Evolutionary conservation across 345 rosid genomes (phyloP).

Genomic region (Eucalyptus camaldulensis): DNA sequence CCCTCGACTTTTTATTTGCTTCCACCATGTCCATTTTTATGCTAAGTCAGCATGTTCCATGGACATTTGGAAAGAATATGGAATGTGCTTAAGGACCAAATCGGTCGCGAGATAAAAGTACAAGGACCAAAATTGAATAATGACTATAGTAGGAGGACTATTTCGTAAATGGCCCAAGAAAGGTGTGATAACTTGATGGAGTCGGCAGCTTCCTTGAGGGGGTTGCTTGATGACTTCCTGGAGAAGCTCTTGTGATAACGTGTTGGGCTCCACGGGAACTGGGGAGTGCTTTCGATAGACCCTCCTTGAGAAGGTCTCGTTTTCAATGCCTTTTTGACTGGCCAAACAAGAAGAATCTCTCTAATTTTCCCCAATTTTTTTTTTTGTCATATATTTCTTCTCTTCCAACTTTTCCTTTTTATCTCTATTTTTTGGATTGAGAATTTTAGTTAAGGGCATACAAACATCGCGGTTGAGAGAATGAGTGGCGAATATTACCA

Average conservation of each 20-base stretch:
- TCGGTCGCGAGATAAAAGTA: background rate
- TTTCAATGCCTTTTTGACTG: background rate
- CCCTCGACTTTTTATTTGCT: background rate
- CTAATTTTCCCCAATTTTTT: background rate
- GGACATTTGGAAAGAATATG: background rate
- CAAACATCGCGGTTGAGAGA: background rate
- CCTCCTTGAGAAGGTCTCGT: background rate
- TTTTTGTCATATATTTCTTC: background rate
- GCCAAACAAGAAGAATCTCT: background rate
- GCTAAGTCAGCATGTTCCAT: background rate
- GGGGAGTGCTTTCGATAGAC: accelerated
- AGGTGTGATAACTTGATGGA: background rate
- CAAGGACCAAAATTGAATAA: background rate
- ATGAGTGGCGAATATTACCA: accelerated
- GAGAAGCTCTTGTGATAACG: background rate
- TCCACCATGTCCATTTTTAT: background rate
- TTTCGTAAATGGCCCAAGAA: background rate
- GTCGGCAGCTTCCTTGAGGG: background rate
- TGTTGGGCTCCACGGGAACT: background rate
- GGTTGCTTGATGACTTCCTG: background rate
- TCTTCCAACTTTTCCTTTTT: background rate
- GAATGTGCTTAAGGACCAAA: background rate
- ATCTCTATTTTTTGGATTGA: background rate
- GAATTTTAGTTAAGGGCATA: accelerated
- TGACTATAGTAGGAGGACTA: background rate